These are phyloP conservation scores for Chaetoscypha palmicola DNA, from an alignment of 2,329 filamentous ascomycete genomes.

Conservation along the genomic window DNA sequence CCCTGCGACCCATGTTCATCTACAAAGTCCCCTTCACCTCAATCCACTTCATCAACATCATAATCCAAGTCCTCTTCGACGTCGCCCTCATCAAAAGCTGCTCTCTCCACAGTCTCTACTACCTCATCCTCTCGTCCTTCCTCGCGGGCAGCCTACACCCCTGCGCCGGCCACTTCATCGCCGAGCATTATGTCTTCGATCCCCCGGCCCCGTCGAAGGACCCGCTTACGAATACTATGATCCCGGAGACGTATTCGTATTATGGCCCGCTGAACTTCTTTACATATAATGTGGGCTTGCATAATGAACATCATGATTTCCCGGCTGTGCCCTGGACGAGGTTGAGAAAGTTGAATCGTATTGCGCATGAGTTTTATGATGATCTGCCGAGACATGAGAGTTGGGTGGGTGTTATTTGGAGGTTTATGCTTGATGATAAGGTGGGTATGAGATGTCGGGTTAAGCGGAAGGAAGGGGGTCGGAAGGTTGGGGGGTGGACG, in stretches of 20 bases:
- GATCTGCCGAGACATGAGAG: slow-evolving; percentile 79
- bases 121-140: slow-evolving; percentile 85
- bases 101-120: slow-evolving; percentile 62
- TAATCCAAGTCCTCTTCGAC: slow-evolving; percentile 73
- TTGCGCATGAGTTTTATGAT: slow-evolving; percentile 87
- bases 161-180: slow-evolving; percentile 95
- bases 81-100: slow-evolving; percentile 53
- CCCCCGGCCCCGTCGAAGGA: slow-evolving; percentile 44
- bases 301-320: slow-evolving; percentile 99
- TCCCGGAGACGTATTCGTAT: slow-evolving; percentile 95
- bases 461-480: slow-evolving; percentile 75
- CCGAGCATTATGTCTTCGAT: slow-evolving; percentile 86
- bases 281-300: slow-evolving; percentile 94
- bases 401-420: slow-evolving; percentile 92
- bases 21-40: slow-evolving; percentile 82
- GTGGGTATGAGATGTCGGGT: slow-evolving; percentile 89
- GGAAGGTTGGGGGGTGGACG: slow-evolving; percentile 59
- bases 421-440: slow-evolving; percentile 84
- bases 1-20: slow-evolving; percentile 88
- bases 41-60: slow-evolving; percentile 77
- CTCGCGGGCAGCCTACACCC: slow-evolving; percentile 90
- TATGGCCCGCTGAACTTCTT: slow-evolving; percentile 88
- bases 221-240: slow-evolving; percentile 47
- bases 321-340: slow-evolving; percentile 93
- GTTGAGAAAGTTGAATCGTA: slow-evolving; percentile 66